These are phyloP conservation scores for Coffea humblotiana DNA, from an alignment of 305 asterid species.

Conservation along the genomic window DNA sequence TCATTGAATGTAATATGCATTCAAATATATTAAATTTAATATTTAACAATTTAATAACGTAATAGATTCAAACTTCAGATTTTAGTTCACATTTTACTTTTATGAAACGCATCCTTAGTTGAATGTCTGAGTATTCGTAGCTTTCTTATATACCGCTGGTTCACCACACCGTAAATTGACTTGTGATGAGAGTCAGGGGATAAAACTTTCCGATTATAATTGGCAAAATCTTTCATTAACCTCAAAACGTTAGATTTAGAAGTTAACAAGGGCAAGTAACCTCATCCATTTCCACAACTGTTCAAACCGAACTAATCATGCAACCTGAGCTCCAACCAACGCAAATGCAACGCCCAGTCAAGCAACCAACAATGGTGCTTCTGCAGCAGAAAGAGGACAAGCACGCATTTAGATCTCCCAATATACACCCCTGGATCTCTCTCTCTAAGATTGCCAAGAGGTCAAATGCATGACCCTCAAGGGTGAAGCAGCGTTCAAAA, in stretches of 20 bases:
- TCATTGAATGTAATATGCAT: no score
- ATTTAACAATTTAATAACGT: no score
- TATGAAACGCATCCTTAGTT: no score
- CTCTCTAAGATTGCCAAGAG: constrained; percentile 26
- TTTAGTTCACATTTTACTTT: no score
- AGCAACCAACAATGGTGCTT: not conserved
- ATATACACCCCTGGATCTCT: not conserved
- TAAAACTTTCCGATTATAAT: not conserved
- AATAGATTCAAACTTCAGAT: no score
- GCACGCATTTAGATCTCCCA: not conserved
- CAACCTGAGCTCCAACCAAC: not conserved
- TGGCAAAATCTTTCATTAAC: not conserved
- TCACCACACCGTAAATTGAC: not conserved
- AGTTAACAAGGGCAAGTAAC: not conserved
- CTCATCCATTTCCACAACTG: not conserved
- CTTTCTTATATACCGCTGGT: not conserved
- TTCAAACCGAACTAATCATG: not conserved
- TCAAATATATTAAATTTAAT: no score
- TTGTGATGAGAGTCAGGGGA: not conserved
- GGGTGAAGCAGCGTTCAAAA: constrained; percentile 50
- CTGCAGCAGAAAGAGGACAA: not conserved
- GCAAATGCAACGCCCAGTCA: not conserved
- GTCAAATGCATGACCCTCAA: constrained; percentile 62
- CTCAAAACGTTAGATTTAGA: not conserved
- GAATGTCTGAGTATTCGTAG: not conserved